Conservation (phyloP, 129 eudicot genomes). For the Helianthus annuus region HanXRQr2.0-SUNRISE NC_035445.2:79715981-79716480, state of each 20-base stretch:
- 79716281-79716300: background rate
- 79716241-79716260: background rate
- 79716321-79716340: background rate
- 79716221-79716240: background rate
- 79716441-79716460: conserved; percentile 52
- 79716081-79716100: too few relatives aligned
- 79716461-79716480: conserved; percentile 30
- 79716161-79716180: too few relatives aligned
- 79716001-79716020: too few relatives aligned
- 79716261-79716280: background rate
- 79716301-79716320: background rate
- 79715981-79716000: too few relatives aligned
- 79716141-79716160: too few relatives aligned
- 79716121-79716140: too few relatives aligned
- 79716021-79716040: too few relatives aligned
- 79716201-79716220: conserved; percentile 4
- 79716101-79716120: too few relatives aligned
- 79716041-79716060: too few relatives aligned
- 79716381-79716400: conserved; percentile 46
- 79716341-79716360: conserved; percentile 67
- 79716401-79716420: conserved; percentile 43
- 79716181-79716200: too few relatives aligned
- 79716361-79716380: conserved; percentile 55
- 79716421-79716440: conserved; percentile 36
- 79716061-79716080: too few relatives aligned